A percentile compares a stretch with the other conserved stretches of the same genome.
These are phyloP conservation scores for Penicillium coprophilum DNA, from an alignment of 495 filamentous ascomycete genomes.

Conservation along the genomic window DNA sequence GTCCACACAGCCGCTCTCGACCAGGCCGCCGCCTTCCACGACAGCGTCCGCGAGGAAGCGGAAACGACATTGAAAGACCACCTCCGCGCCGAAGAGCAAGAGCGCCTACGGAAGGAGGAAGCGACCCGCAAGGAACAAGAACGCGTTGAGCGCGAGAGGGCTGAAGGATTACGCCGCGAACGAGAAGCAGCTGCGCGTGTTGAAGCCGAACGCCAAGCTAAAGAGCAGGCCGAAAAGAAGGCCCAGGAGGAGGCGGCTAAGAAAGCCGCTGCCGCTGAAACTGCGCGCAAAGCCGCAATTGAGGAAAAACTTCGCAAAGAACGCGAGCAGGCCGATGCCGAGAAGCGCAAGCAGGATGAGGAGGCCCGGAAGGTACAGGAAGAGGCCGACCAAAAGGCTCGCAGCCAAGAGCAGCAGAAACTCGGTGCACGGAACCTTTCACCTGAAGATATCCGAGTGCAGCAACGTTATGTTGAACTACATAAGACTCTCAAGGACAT, in stretches of 20 bases:
- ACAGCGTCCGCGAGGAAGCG: conserved; percentile 62
- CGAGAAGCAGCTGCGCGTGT: conserved; percentile 43
- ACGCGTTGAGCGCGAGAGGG: conserved; percentile 38
- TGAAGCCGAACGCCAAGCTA: conserved; percentile 40
- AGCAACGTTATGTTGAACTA: conserved; percentile 64
- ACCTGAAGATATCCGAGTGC: conserved; percentile 42
- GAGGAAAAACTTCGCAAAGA: conserved; percentile 57
- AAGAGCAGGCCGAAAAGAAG: conserved; percentile 46
- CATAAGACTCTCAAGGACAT: conserved; percentile 73
- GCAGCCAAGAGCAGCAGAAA: conserved; percentile 29
- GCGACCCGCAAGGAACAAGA: conserved; percentile 38
- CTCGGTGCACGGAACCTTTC: conserved; percentile 28
- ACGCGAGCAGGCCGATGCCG: conserved; percentile 47
- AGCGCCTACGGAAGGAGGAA: conserved; percentile 35
- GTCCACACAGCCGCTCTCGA: conserved; percentile 62
- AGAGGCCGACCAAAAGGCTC: conserved; percentile 35
- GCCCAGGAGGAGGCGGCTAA: conserved; percentile 34
- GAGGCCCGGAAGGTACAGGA: conserved; percentile 38
- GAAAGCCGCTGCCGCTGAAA: conserved; percentile 35
- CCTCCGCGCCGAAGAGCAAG: conserved; percentile 39
- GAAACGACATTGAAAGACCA: conserved; percentile 39
- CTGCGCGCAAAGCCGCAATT: conserved; percentile 40
- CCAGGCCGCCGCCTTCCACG: conserved; percentile 60
- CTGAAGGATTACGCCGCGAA: conserved; percentile 36
- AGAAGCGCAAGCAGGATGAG: conserved; percentile 40